Evolutionary conservation across 2,329 filamentous ascomycete species (phyloP).

Genomic region (Claviceps maximensis): DNA sequence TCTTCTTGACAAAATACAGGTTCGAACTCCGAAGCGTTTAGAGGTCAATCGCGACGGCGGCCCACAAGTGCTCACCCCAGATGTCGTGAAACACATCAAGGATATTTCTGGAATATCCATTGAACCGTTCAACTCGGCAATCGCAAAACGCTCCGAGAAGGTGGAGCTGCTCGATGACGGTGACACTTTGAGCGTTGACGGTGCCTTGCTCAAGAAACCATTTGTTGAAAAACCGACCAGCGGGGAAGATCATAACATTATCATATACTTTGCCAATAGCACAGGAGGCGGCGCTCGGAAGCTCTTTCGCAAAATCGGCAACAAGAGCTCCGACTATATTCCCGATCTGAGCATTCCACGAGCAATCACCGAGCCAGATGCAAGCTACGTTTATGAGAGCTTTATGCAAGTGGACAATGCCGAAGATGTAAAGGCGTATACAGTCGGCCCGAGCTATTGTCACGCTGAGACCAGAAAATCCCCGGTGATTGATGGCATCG

Average conservation of each 20-base stretch:
- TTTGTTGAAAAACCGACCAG: conserved; percentile 99
- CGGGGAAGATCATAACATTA: conserved; percentile 96
- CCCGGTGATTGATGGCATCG: conserved; percentile 89
- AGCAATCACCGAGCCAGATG: conserved; percentile 63
- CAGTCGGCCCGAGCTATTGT: conserved; percentile 82
- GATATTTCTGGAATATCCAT: conserved; percentile 67
- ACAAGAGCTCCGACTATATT: conserved; percentile 95
- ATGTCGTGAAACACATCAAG: conserved; percentile 68
- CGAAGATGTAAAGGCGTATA: conserved; percentile 97
- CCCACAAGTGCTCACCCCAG: conserved; percentile 61
- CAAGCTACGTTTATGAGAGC: conserved; percentile 93
- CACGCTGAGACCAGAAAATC: conserved; percentile 96
- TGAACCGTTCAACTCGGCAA: conserved; percentile 51
- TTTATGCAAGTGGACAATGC: conserved; percentile 95
- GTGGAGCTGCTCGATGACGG: conserved; percentile 84
- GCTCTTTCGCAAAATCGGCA: conserved; percentile 92
- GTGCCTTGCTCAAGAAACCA: conserved; percentile 68
- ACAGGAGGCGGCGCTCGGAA: conserved; percentile 80
- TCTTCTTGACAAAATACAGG: conserved; percentile 77
- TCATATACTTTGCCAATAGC: conserved; percentile 88
- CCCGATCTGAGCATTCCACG: conserved; percentile 62
- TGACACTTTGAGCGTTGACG: conserved; percentile 80
- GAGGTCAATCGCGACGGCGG: conserved; percentile 92
- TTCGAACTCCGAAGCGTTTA: conserved; percentile 76
- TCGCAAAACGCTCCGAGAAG: conserved; percentile 51